Base-by-base conservation (phyloP, 306 rosid genomes). In the Comarum palustre region DNA sequence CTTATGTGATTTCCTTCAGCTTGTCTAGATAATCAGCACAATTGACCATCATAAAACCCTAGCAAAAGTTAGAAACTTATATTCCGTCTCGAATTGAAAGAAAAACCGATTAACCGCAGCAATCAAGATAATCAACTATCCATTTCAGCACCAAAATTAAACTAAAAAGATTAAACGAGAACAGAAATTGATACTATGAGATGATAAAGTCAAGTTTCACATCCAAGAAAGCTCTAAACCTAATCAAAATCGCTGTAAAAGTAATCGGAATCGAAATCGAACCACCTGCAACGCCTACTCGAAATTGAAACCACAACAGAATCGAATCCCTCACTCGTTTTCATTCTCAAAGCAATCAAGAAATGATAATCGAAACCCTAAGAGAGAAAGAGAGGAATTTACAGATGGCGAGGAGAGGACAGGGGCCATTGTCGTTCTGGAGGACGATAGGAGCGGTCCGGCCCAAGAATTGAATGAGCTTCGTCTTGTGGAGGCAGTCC, bases 381-480 rank as follows among this genome's bases (percentile, higher is more conserved):
- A 59, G 29, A 39, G 62, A 64, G 52, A 31, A 39, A 55, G 41
- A 79, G 41, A 74, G 20, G 79, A 72, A 77, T 79, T 80, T 79
- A 95, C 99, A 95, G 70, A 95, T 95, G 65, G 99, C 97, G 82
- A 95, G 99, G 60, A 95, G 99, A 50, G 99, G 99, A 50, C 99
- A 95, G 31, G 99, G 99, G 74, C 99, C 99, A 86, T 95, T 95
- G 82, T 95, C 99, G 82, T 95, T 95, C 72, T 95, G 99, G 58
- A 95, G 93, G 39, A 95, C 84, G 86, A 95, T 86, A 20, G 99
- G 99, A 39, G 88, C 82, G 31, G 96, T 82, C 69, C 99, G 97
- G 14, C 97, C 97, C 0, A 95, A 86, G 76, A 95, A 95, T 66
- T 92, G 93, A 81, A 95, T 82, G 69, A 87, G 70, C 79, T 95